Evolutionary conservation across 306 rosid species (phyloP).

Genomic region (Quercus robur): DNA sequence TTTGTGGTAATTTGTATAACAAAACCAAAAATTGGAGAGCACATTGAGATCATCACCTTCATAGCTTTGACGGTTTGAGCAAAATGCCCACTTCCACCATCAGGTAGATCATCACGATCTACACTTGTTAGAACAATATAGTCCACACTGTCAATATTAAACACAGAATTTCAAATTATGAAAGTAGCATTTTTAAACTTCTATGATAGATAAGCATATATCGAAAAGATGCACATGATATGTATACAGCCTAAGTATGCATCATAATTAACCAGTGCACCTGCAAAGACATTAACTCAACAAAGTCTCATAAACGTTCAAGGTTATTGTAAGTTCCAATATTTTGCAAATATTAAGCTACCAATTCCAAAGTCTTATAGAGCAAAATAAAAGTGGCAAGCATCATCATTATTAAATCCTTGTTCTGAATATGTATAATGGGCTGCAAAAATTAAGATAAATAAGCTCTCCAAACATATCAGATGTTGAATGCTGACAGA

Average conservation of each 20-base stretch:
- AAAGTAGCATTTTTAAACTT: neutral
- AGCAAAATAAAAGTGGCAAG: no score
- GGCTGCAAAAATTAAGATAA: neutral
- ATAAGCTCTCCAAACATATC: neutral
- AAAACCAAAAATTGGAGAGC: neutral
- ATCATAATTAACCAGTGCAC: neutral
- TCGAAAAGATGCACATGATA: neutral
- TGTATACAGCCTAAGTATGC: neutral
- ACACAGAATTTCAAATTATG: neutral
- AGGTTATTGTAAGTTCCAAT: neutral
- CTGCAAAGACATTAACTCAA: neutral
- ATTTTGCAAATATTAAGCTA: neutral
- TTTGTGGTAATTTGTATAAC: neutral
- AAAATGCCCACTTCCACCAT: conserved; percentile 97
- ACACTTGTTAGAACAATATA: conserved; percentile 89
- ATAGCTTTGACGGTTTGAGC: conserved; percentile 84
- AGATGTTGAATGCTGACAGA: neutral
- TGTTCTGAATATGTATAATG: neutral
- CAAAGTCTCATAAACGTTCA: neutral
- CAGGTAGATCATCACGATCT: conserved; percentile 97
- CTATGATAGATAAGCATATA: neutral
- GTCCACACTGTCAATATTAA: conserved; percentile 56
- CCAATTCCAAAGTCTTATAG: no score
- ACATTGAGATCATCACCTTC: conserved; percentile 55
- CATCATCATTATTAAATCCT: neutral